Percentiles rank a stretch among this genome's conserved stretches.
Evolutionary conservation across 768 basidiomycete genomes (phyloP).

Genomic region (Tephrocybe rancida): DNA sequence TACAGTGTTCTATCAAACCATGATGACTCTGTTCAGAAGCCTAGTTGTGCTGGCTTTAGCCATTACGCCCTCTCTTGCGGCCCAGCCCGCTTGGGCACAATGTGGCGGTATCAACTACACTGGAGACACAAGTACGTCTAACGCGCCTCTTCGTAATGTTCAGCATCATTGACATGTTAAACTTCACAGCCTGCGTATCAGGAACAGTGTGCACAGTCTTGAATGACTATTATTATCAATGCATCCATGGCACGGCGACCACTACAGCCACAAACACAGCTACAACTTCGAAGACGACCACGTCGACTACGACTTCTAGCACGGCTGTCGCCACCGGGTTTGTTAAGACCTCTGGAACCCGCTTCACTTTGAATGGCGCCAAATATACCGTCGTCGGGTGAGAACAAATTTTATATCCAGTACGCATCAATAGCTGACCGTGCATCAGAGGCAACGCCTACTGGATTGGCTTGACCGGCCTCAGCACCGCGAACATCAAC

Average conservation of each 20-base stretch:
- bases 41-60: slow-evolving; percentile 19
- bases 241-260: slow-evolving; percentile 29
- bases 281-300: slow-evolving; percentile 14
- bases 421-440: background rate
- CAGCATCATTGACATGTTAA: background rate
- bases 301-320: slow-evolving; percentile 17
- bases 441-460: slow-evolving; percentile 32
- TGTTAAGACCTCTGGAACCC: slow-evolving; percentile 51
- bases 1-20: background rate
- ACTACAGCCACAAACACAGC: slow-evolving; percentile 14
- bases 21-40: slow-evolving; percentile 17
- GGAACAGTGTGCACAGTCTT: slow-evolving; percentile 32
- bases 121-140: slow-evolving; percentile 30
- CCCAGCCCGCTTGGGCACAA: slow-evolving; percentile 21
- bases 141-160: background rate
- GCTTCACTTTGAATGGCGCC: slow-evolving; percentile 51
- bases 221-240: slow-evolving; percentile 49
- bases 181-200: slow-evolving; percentile 29
- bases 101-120: slow-evolving; percentile 30
- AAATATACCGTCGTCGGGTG: slow-evolving; percentile 58
- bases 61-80: slow-evolving; percentile 19
- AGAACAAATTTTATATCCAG: slow-evolving; percentile 12
- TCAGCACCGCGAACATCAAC: slow-evolving; percentile 46
- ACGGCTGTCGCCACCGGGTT: slow-evolving; percentile 30
- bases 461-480: slow-evolving; percentile 54